A percentile compares a stretch with the other conserved stretches of the same genome.
These are phyloP conservation scores for Camptophora hylomeconis DNA, from an alignment of 2,329 filamentous ascomycete species.

Conservation along the genomic window DNA sequence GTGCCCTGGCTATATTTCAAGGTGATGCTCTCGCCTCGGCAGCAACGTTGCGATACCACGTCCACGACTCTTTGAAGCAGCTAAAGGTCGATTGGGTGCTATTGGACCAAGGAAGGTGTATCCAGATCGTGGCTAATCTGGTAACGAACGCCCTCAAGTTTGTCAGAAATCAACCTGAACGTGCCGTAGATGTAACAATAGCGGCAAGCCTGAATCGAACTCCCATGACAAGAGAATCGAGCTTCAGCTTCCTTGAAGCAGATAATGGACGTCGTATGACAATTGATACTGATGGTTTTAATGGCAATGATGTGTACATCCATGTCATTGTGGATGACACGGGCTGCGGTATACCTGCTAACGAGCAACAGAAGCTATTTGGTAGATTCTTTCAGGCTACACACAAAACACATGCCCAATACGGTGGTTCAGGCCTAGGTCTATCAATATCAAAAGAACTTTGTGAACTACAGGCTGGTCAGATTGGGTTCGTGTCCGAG, in stretches of 20 bases:
- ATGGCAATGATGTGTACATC: slow-evolving; percentile 48
- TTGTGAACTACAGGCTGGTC: slow-evolving; percentile 64
- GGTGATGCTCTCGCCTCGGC: slow-evolving; percentile 41
- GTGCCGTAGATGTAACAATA: slow-evolving; percentile 38
- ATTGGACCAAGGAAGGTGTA: slow-evolving; percentile 47
- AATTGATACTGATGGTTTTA: slow-evolving; percentile 37
- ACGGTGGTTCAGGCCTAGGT: slow-evolving; percentile 65
- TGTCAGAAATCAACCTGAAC: slow-evolving; percentile 39
- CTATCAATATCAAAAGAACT: slow-evolving; percentile 66
- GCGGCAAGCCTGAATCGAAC: slow-evolving; percentile 33
- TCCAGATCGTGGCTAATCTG: slow-evolving; percentile 25
- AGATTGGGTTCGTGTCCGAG: slow-evolving; percentile 56
- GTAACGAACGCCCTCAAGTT: slow-evolving; percentile 24
- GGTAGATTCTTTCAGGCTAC: slow-evolving; percentile 67
- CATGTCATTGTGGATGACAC: slow-evolving; percentile 65
- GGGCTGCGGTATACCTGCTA: slow-evolving; percentile 55
- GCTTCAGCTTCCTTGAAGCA: slow-evolving; percentile 2
- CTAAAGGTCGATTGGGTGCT: slow-evolving; percentile 42
- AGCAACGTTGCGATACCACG: slow-evolving; percentile 5
- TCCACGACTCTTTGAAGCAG: slow-evolving; percentile 3
- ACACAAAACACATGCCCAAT: slow-evolving; percentile 62
- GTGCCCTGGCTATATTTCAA: slow-evolving; percentile 63
- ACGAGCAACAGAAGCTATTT: slow-evolving; percentile 62
- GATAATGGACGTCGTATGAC: slow-evolving; percentile 17
- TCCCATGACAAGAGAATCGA: slow-evolving; percentile 2